These are phyloP conservation scores for Flaveria floridana DNA, from an alignment of 140 eudicot genomes.

Conservation along the genomic window DNA sequence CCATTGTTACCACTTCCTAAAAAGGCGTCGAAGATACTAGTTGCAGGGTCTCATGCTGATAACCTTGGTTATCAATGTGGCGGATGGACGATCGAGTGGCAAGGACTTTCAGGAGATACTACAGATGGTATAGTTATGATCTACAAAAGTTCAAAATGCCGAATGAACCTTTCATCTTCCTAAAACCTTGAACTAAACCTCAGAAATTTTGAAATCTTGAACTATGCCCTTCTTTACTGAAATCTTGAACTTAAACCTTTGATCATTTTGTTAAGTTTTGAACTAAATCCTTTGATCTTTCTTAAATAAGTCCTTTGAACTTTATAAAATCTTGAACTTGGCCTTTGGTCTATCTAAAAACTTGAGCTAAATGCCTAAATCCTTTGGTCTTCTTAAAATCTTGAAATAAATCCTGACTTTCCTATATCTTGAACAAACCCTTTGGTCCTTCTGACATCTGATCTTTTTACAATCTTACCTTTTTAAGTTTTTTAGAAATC, in stretches of 20 bases:
- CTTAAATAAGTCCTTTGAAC: too few species aligned
- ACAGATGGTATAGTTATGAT: conserved; percentile 49
- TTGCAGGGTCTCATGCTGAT: conserved; percentile 69
- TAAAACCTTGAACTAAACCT: neutral
- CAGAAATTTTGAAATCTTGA: too few species aligned
- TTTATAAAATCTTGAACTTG: neutral
- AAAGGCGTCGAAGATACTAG: conserved; percentile 58
- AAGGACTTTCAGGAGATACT: conserved; percentile 63
- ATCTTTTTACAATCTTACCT: too few species aligned
- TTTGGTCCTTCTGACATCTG: neutral
- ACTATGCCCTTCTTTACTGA: neutral
- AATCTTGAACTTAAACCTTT: neutral
- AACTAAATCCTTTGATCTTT: neutral
- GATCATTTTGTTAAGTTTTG: neutral
- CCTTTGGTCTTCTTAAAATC: neutral
- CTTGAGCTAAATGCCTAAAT: neutral
- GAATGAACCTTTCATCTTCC: neutral
- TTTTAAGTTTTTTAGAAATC: neutral
- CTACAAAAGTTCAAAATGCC: neutral
- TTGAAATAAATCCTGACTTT: neutral
- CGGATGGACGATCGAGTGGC: conserved; percentile 88
- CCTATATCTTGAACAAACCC: neutral
- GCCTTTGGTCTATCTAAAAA: neutral
- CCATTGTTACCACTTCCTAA: conserved; percentile 75
- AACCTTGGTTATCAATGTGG: conserved; percentile 88